phyloP scores from a whole-genome alignment of 441 rosid species.

The Populus trichocarpa region DNA sequence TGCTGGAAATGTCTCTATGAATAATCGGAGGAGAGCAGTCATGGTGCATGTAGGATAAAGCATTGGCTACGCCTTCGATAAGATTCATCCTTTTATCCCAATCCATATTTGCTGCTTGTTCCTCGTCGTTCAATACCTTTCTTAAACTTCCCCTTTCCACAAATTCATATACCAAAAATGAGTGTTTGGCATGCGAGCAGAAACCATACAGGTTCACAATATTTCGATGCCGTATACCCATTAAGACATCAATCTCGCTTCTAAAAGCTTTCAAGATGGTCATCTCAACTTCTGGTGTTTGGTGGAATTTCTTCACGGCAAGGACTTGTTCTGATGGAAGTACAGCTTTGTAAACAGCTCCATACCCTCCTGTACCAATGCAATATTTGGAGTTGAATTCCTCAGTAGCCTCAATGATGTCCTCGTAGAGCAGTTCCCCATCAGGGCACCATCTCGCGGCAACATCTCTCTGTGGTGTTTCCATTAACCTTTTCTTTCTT shows the following conservation, averaged over 20 bases:
- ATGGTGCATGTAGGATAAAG: slow-evolving; percentile 24
- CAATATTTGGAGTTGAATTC: slow-evolving; percentile 5
- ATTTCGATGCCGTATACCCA: slow-evolving; percentile 12
- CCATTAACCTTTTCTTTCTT: not conserved
- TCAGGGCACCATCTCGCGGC: not conserved
- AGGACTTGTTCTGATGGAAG: slow-evolving; percentile 9
- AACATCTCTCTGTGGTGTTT: not conserved
- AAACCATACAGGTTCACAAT: slow-evolving; percentile 26
- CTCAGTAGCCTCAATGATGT: slow-evolving; percentile 15
- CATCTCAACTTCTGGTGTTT: not conserved
- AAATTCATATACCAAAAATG: slow-evolving; percentile 19
- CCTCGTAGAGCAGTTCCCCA: not conserved
- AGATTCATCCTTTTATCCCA: slow-evolving; percentile 9
- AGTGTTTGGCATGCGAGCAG: slow-evolving; percentile 1
- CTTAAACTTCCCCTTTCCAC: slow-evolving; percentile 19
- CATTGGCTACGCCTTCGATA: slow-evolving; percentile 16
- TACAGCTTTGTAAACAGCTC: slow-evolving; percentile 16
- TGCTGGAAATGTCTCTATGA: slow-evolving; percentile 29
- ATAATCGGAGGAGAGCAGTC: slow-evolving; percentile 17
- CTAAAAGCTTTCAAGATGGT: not conserved
- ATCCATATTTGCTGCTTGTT: not conserved
- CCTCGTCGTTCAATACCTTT: not conserved
- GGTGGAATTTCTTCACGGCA: slow-evolving; percentile 23
- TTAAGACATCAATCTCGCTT: slow-evolving; percentile 1
- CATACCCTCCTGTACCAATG: slow-evolving; percentile 17